These are phyloP conservation scores for Cenchrus americanus DNA, from an alignment of 176 grass and related monocot species.

Conservation along the genomic window DNA sequence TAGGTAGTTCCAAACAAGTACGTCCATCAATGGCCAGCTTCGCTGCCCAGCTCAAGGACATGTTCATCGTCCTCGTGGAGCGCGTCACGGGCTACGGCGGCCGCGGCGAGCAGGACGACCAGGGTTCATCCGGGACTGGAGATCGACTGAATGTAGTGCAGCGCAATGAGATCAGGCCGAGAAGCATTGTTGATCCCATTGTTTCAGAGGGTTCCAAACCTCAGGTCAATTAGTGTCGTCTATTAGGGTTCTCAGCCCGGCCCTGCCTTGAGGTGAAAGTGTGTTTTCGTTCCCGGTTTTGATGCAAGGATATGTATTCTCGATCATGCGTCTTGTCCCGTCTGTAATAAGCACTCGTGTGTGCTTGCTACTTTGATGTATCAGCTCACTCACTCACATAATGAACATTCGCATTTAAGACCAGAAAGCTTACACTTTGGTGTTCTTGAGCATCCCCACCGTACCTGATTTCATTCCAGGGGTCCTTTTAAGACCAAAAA, in stretches of 20 bases:
- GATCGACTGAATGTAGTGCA: neutral
- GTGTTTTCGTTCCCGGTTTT: neutral
- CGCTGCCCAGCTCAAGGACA: conserved; percentile 43
- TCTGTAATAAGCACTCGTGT: neutral
- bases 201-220: neutral
- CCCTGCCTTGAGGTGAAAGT: neutral
- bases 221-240: neutral
- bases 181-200: neutral
- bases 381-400: too few species aligned
- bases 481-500: too few species aligned
- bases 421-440: too few species aligned
- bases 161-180: neutral
- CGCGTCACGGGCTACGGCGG: conserved; percentile 1
- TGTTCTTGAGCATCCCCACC: too few species aligned
- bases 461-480: too few species aligned
- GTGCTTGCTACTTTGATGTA: too few species aligned
- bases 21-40: conserved; percentile 34
- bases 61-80: conserved; percentile 34
- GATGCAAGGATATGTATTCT: neutral
- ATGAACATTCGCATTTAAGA: too few species aligned
- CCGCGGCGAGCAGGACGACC: neutral
- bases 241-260: neutral
- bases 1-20: too few species aligned
- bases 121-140: neutral
- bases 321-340: neutral